phyloP scores from a whole-genome alignment of 2,329 filamentous ascomycete species.

The Scortechinia acanthostroma region DNA sequence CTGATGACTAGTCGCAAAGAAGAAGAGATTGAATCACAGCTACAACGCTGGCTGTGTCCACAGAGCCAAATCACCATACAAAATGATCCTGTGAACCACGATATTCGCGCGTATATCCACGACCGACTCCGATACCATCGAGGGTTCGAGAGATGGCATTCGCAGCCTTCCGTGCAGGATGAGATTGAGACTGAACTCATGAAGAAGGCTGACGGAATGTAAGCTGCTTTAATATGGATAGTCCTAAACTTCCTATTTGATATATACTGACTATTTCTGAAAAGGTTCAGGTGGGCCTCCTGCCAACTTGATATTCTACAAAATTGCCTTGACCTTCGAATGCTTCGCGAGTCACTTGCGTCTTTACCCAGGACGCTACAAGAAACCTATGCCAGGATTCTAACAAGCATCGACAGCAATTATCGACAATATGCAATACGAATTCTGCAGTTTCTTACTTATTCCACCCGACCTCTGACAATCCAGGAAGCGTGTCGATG shows the following conservation, averaged over 20 bases:
- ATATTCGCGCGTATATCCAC: conserved; percentile 15
- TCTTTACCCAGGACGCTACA: conserved; percentile 10
- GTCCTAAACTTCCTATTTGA: background rate
- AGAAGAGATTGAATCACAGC: conserved; percentile 10
- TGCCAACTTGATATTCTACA: conserved; percentile 16
- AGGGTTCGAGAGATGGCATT: conserved; percentile 13
- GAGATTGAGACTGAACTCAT: conserved; percentile 12
- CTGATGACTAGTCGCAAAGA: conserved; percentile 14
- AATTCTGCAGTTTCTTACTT: conserved; percentile 12
- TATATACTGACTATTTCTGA: conserved; percentile 4
- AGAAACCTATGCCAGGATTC: conserved; percentile 12
- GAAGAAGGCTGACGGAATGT: conserved; percentile 17
- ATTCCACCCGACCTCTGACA: conserved; percentile 7
- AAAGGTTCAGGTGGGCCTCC: conserved; percentile 15
- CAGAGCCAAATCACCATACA: conserved; percentile 11
- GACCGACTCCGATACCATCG: conserved; percentile 8
- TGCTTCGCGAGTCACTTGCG: conserved; percentile 6
- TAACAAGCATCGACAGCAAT: conserved; percentile 7
- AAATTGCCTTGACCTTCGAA: conserved; percentile 6
- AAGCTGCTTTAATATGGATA: conserved; percentile 5
- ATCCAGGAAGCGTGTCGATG: conserved; percentile 10
- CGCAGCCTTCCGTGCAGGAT: conserved; percentile 8
- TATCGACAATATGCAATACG: conserved; percentile 7
- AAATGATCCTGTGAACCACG: conserved; percentile 9
- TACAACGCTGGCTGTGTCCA: conserved; percentile 7